Percentiles rank a stretch among this genome's conserved stretches.
Evolutionary conservation across 2,329 filamentous ascomycete species (phyloP).

Genomic region (Microdochium trichocladiopsis): DNA sequence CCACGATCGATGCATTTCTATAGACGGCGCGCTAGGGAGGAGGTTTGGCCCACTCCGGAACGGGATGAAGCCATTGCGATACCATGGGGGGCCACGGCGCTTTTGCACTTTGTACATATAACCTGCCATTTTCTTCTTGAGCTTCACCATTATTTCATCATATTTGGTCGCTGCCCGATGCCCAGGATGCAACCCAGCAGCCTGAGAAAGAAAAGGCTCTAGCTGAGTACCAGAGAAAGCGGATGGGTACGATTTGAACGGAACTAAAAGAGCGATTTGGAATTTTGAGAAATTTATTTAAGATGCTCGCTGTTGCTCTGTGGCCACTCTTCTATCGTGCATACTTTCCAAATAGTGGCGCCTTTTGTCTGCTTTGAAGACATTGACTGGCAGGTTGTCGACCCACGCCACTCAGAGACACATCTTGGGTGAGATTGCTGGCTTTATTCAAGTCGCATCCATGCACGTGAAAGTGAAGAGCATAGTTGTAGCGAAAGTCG

Average conservation of each 20-base stretch:
- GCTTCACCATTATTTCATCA: neutral
- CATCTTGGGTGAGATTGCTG: too few relatives aligned
- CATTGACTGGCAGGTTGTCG: too few relatives aligned
- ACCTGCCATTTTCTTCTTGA: slow-evolving; percentile 4
- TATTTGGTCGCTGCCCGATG: neutral
- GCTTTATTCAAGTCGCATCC: too few relatives aligned
- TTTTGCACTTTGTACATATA: slow-evolving; percentile 5
- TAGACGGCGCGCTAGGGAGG: slow-evolving; percentile 2
- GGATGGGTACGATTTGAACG: neutral
- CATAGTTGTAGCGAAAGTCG: too few relatives aligned
- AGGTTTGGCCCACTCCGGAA: slow-evolving; percentile 1
- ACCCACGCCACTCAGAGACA: too few relatives aligned
- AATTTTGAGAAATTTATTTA: neutral
- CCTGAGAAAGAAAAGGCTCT: neutral
- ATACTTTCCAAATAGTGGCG: too few relatives aligned
- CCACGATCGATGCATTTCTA: slow-evolving; percentile 5
- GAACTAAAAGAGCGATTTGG: neutral
- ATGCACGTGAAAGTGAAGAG: too few relatives aligned
- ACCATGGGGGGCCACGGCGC: neutral
- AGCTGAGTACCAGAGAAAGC: neutral
- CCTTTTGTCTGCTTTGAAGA: too few relatives aligned
- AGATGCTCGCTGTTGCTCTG: too few relatives aligned
- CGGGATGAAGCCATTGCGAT: neutral
- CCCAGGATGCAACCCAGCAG: neutral
- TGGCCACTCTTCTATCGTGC: too few relatives aligned